Conservation (phyloP, 2,329 filamentous ascomycete species). For the Apiospora malaysiana region DNA sequence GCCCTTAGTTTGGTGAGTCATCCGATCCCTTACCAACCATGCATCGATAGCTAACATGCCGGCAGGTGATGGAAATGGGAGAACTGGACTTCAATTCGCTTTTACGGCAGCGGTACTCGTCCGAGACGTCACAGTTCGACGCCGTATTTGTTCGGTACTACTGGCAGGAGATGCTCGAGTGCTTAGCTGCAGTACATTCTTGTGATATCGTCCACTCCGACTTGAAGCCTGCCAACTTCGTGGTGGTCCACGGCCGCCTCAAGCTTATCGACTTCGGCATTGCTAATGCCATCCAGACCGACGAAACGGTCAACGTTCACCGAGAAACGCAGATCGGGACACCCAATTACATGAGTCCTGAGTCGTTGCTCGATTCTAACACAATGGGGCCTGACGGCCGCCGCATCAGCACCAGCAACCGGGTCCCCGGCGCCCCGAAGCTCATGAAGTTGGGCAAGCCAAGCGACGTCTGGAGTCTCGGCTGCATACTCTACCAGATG, state of each 20-base stretch:
- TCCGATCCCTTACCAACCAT: too few species aligned
- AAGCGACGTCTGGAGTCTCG: conserved; percentile 93
- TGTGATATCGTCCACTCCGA: conserved; percentile 96
- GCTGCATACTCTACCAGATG: conserved; percentile 98
- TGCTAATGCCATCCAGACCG: conserved; percentile 93
- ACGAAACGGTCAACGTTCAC: conserved; percentile 96
- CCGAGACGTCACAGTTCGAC: conserved; percentile 79
- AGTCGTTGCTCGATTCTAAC: conserved; percentile 89
- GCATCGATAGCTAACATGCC: conserved; percentile 27
- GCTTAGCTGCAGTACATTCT: conserved; percentile 85
- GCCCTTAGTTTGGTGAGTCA: conserved; percentile 78
- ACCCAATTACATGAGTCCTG: conserved; percentile 98
- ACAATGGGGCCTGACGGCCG: conserved; percentile 47
- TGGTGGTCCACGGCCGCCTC: conserved; percentile 85
- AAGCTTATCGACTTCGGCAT: conserved; percentile 99
- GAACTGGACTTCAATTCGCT: conserved; percentile 92
- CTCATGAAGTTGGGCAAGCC: conserved; percentile 96
- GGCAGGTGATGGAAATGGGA: conserved; percentile 92
- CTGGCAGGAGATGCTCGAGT: conserved; percentile 99
- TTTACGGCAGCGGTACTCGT: conserved; percentile 74
- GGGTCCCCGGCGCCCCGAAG: conserved; percentile 51
- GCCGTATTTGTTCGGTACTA: conserved; percentile 93
- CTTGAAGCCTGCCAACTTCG: conserved; percentile 95
- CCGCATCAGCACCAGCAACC: conserved; percentile 38
- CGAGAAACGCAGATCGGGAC: conserved; percentile 95